These are phyloP conservation scores for Dactylis glomerata DNA, from an alignment of 176 grass and related monocot species.

Conservation along the genomic window DNA sequence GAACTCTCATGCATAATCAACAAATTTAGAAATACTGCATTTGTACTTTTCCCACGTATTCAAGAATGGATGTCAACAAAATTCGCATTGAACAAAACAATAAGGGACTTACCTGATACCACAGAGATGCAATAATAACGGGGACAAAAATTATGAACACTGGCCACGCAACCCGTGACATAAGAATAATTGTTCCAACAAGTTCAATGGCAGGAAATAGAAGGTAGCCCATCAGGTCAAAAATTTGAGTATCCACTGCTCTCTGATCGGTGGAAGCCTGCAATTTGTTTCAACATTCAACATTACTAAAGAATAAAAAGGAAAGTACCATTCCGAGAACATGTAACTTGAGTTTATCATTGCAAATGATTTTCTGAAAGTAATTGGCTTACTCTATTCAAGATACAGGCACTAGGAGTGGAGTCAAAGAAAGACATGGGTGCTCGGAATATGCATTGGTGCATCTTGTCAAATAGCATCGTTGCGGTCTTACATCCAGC, in stretches of 20 bases:
- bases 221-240: slow-evolving; percentile 17
- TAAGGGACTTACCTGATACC: neutral
- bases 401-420: slow-evolving; percentile 12
- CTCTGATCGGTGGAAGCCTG: slow-evolving; percentile 58
- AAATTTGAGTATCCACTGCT: slow-evolving; percentile 37
- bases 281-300: neutral
- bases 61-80: neutral
- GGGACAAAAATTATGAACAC: slow-evolving; percentile 41
- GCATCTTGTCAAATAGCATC: slow-evolving; percentile 24
- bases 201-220: slow-evolving; percentile 48
- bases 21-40: neutral
- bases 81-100: neutral
- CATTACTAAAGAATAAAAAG: neutral
- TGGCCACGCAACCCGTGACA: slow-evolving; percentile 57
- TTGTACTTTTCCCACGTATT: too few relatives aligned
- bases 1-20: neutral
- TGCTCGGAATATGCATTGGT: slow-evolving; percentile 25
- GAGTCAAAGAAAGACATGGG: slow-evolving; percentile 36
- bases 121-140: neutral
- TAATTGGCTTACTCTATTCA: slow-evolving; percentile 26
- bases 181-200: slow-evolving; percentile 48
- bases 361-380: neutral
- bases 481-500: slow-evolving; percentile 37
- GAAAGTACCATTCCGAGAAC: neutral
- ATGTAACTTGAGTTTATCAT: neutral